phyloP scores from a whole-genome alignment of 1,139 yeast genomes.

The Debaryomyces coudertii region DNA sequence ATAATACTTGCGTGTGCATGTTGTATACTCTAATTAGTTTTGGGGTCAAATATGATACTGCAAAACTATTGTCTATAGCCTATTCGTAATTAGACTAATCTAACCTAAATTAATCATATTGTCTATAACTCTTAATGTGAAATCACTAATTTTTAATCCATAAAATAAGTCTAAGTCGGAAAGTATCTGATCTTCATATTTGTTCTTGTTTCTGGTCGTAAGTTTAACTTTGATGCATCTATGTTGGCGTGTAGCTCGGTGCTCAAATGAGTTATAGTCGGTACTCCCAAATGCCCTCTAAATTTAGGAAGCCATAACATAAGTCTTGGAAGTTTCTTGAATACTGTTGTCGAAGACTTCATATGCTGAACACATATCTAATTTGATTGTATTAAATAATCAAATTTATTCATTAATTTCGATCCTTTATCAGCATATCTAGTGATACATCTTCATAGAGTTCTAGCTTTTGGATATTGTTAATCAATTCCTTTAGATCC shows the following conservation, averaged over 20 bases:
- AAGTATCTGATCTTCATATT: constrained; percentile 14
- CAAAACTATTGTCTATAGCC: constrained; percentile 7
- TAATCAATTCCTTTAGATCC: background rate
- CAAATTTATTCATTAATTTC: background rate
- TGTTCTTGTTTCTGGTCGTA: constrained; percentile 6
- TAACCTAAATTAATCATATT: constrained; percentile 10
- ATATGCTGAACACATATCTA: constrained; percentile 10
- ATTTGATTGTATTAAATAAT: constrained; percentile 17
- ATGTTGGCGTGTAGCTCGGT: background rate
- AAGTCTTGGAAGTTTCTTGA: constrained; percentile 11
- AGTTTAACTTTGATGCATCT: constrained; percentile 9
- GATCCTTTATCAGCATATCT: background rate
- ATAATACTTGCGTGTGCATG: constrained; percentile 2
- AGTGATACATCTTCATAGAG: constrained; percentile 5
- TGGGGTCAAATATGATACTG: background rate
- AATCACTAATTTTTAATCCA: constrained; percentile 19
- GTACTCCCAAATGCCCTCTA: constrained; percentile 13
- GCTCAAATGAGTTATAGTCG: constrained; percentile 2
- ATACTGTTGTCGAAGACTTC: background rate
- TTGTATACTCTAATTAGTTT: constrained; percentile 4
- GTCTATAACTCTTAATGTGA: constrained; percentile 16
- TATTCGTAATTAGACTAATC: constrained; percentile 7
- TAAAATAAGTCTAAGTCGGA: constrained; percentile 20
- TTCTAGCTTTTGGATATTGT: background rate
- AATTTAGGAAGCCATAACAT: constrained; percentile 28